phyloP scores from a whole-genome alignment of 768 basidiomycete genomes.

The Hemileccinum impolitum region DNA sequence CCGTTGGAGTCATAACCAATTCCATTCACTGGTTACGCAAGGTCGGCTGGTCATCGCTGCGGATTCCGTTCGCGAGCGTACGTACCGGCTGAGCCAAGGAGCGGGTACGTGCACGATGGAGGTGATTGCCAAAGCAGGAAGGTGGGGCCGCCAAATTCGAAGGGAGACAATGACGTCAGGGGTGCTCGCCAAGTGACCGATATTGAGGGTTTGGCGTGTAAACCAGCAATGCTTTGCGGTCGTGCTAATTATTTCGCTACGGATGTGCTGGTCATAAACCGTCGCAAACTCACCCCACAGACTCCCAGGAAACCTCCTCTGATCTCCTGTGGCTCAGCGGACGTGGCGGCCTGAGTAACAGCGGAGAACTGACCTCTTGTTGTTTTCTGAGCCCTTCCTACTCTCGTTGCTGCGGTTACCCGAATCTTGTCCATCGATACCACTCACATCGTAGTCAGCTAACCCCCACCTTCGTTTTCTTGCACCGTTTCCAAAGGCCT shows the following conservation, averaged over 20 bases:
- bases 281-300: not conserved
- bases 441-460: no score
- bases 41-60: not conserved
- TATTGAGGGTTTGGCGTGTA: not conserved
- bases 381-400: not conserved
- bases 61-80: not conserved
- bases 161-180: slow-evolving; percentile 23
- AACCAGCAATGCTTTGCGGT: not conserved
- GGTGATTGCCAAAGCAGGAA: slow-evolving; percentile 8
- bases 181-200: slow-evolving; percentile 2
- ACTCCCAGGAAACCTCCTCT: not conserved
- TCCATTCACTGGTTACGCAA: not conserved
- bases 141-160: not conserved
- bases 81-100: not conserved
- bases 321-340: not conserved
- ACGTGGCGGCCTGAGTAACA: not conserved
- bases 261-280: slow-evolving; percentile 8
- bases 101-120: no score
- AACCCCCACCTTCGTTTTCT: not conserved
- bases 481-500: not conserved
- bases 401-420: not conserved
- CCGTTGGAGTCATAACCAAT: not conserved
- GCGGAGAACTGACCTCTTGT: no score
- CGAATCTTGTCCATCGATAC: not conserved
- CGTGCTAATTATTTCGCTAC: slow-evolving; percentile 5